These are phyloP conservation scores for Podospora pseudoanserina DNA, from an alignment of 495 filamentous ascomycete genomes.

Conservation along the genomic window DNA sequence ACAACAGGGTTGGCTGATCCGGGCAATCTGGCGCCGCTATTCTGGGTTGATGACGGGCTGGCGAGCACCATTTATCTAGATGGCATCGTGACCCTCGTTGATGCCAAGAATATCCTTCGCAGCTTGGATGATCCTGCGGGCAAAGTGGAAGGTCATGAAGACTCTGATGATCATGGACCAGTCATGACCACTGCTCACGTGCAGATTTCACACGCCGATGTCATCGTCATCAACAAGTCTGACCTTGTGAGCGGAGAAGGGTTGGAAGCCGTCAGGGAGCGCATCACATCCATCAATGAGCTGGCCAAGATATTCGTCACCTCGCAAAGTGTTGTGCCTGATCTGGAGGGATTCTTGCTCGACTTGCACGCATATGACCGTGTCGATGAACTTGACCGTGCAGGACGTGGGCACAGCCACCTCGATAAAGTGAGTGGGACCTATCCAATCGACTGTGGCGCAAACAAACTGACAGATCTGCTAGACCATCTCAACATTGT, in stretches of 20 bases:
- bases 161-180: slow-evolving; percentile 51
- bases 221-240: slow-evolving; percentile 90
- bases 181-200: slow-evolving; percentile 86
- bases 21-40: slow-evolving; percentile 90
- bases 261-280: slow-evolving; percentile 58
- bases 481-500: slow-evolving; percentile 84
- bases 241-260: slow-evolving; percentile 75
- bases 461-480: not conserved
- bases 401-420: slow-evolving; percentile 68
- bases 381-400: slow-evolving; percentile 63
- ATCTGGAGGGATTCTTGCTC: slow-evolving; percentile 78
- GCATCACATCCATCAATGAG: slow-evolving; percentile 81
- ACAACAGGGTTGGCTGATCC: slow-evolving; percentile 95
- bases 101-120: slow-evolving; percentile 84
- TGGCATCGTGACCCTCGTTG: slow-evolving; percentile 92
- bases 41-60: slow-evolving; percentile 95
- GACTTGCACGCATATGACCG: slow-evolving; percentile 92
- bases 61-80: slow-evolving; percentile 94
- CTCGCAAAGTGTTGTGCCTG: slow-evolving; percentile 69
- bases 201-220: slow-evolving; percentile 96
- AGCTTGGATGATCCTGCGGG: slow-evolving; percentile 71
- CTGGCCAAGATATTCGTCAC: slow-evolving; percentile 83
- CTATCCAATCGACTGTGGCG: not conserved
- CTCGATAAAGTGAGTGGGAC: slow-evolving; percentile 67
- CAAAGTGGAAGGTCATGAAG: slow-evolving; percentile 55